Conservation (phyloP, 495 filamentous ascomycete species). For the Friedmanniomyces simplex region DNA sequence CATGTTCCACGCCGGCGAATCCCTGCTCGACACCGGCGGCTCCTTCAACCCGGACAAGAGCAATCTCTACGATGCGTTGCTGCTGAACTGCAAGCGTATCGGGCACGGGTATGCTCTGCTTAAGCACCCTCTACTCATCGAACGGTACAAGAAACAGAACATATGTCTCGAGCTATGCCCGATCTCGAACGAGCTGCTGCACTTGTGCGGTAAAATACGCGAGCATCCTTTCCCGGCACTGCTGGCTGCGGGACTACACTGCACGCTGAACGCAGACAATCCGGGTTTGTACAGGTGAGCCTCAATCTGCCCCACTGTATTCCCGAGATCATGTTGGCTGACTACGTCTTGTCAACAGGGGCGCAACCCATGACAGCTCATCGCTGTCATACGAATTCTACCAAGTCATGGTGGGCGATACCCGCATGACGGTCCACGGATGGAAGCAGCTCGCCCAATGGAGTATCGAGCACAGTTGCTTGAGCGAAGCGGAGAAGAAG, state of each 20-base stretch:
- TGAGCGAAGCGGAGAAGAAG: conserved; percentile 20
- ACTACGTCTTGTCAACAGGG: conserved; percentile 9
- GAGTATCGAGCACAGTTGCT: conserved; percentile 31
- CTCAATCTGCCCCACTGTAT: background rate
- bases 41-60: conserved; percentile 30
- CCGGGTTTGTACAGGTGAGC: conserved; percentile 32
- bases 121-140: conserved; percentile 30
- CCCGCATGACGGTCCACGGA: conserved; percentile 30
- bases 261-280: conserved; percentile 34
- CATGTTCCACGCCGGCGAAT: conserved; percentile 35
- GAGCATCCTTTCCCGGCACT: conserved; percentile 32
- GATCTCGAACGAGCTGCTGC: conserved; percentile 33
- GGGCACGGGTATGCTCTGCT: conserved; percentile 32
- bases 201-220: conserved; percentile 32
- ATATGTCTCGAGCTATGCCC: conserved; percentile 35
- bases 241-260: conserved; percentile 30
- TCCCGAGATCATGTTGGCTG: background rate
- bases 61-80: conserved; percentile 31
- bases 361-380: conserved; percentile 20
- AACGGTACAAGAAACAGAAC: conserved; percentile 28
- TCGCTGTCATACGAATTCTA: conserved; percentile 34
- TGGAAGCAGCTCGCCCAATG: conserved; percentile 33
- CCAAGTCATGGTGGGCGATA: conserved; percentile 33
- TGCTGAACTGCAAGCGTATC: conserved; percentile 30
- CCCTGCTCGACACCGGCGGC: conserved; percentile 32